Conservation (phyloP, 306 rosid genomes). For the Leucaena leucocephala region DNA sequence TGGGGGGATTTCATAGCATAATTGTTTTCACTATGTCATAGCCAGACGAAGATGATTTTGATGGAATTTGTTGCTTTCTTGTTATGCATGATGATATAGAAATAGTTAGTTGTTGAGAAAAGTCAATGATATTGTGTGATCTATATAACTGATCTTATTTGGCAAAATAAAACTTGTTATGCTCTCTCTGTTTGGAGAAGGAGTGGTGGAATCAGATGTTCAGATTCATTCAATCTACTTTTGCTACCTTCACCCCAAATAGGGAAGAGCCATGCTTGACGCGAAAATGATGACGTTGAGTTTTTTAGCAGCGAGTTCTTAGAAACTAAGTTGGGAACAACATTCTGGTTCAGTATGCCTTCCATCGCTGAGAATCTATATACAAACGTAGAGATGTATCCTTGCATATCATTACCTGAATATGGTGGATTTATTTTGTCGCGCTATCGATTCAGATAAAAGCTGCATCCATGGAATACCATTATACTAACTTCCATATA, state of each 20-base stretch:
- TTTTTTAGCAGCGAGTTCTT: conserved; percentile 19
- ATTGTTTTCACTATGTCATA: conserved; percentile 22
- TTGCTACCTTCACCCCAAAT: neutral
- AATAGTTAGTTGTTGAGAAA: neutral
- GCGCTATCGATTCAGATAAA: neutral
- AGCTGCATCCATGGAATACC: conserved; percentile 6
- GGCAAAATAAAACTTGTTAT: neutral
- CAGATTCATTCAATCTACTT: neutral
- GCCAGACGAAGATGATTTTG: neutral
- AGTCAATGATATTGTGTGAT: neutral
- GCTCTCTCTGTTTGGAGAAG: neutral
- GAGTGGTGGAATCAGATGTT: neutral
- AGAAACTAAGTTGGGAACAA: conserved; percentile 6
- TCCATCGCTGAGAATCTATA: conserved; percentile 23
- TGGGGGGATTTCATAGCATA: conserved; percentile 12
- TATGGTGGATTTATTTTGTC: conserved; percentile 22
- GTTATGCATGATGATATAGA: neutral
- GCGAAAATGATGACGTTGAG: neutral
- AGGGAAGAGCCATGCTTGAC: neutral
- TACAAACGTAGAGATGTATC: conserved; percentile 1
- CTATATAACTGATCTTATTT: neutral
- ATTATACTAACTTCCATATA: neutral
- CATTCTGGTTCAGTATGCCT: conserved; percentile 32
- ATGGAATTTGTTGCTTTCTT: neutral
- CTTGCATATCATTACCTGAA: neutral